A percentile compares a stretch with the other conserved stretches of the same genome.
These are phyloP conservation scores for Mediolabrus comicus DNA, from an alignment of 108 stramenopile genomes.

Conservation along the genomic window DNA sequence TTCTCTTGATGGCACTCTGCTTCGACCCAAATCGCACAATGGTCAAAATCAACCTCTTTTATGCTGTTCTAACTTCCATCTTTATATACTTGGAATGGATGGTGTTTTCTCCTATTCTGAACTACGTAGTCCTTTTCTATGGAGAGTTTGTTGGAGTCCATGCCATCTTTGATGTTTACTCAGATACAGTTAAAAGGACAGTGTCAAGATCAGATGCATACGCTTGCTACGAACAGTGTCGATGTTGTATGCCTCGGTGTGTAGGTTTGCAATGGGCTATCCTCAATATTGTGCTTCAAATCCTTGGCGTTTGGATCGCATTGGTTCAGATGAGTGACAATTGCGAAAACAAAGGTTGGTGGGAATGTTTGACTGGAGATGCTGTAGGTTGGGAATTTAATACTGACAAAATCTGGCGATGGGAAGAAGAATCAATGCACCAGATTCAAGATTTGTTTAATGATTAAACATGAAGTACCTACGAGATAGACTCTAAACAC, in stretches of 20 bases:
- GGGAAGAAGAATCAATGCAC: slow-evolving; percentile 9
- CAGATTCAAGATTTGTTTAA: neutral
- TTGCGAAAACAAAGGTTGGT: slow-evolving; percentile 67
- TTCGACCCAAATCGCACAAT: slow-evolving; percentile 50
- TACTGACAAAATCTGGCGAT: slow-evolving; percentile 7
- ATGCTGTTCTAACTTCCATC: slow-evolving; percentile 27
- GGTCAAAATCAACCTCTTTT: slow-evolving; percentile 39
- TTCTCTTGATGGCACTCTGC: slow-evolving; percentile 43
- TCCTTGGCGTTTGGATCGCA: slow-evolving; percentile 43
- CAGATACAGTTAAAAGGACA: slow-evolving; percentile 36
- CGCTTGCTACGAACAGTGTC: slow-evolving; percentile 42
- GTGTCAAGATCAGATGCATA: slow-evolving; percentile 49
- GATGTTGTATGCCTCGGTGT: slow-evolving; percentile 45
- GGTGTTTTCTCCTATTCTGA: slow-evolving; percentile 42
- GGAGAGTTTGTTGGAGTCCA: slow-evolving; percentile 46
- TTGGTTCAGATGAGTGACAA: slow-evolving; percentile 53
- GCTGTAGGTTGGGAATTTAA: neutral
- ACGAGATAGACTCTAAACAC: neutral
- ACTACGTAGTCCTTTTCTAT: slow-evolving; percentile 43
- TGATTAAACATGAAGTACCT: neutral
- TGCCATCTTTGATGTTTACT: slow-evolving; percentile 43
- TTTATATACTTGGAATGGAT: slow-evolving; percentile 50
- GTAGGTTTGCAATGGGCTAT: slow-evolving; percentile 49
- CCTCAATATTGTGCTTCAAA: slow-evolving; percentile 27
- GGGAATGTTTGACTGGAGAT: slow-evolving; percentile 56